Conservation (phyloP, 2,329 filamentous ascomycete genomes). For the Fusarium coicis region DNA sequence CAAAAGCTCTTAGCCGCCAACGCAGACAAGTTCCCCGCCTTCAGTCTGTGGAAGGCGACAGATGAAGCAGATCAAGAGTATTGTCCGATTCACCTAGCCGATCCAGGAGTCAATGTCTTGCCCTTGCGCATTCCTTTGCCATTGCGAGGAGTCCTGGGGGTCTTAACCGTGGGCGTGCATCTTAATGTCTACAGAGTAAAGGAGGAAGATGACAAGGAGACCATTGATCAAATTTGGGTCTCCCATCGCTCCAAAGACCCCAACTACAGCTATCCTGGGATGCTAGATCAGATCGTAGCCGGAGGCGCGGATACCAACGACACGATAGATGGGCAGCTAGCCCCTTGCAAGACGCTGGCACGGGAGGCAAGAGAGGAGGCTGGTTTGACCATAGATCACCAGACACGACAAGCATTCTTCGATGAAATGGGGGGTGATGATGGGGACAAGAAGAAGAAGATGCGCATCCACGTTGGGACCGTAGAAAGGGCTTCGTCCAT, state of each 20-base stretch:
- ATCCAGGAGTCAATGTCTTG: conserved; percentile 35
- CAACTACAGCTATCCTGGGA: conserved; percentile 48
- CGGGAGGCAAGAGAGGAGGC: conserved; percentile 52
- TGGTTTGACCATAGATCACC: conserved; percentile 28
- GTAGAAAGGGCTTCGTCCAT: conserved; percentile 42
- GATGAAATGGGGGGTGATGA: not conserved
- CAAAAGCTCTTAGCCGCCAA: conserved; percentile 37
- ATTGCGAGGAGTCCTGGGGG: conserved; percentile 49
- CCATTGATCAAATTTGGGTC: conserved; percentile 48
- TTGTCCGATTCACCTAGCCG: conserved; percentile 45
- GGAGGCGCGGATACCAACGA: conserved; percentile 50
- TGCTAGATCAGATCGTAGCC: conserved; percentile 52
- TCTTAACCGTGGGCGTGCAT: conserved; percentile 52
- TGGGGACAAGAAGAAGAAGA: not conserved
- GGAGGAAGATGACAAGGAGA: conserved; percentile 30
- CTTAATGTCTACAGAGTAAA: conserved; percentile 51
- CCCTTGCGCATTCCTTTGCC: conserved; percentile 45
- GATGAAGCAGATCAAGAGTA: conserved; percentile 35
- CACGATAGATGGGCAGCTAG: conserved; percentile 25
- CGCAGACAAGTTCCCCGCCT: conserved; percentile 40
- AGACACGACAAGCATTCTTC: conserved; percentile 29
- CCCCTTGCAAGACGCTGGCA: conserved; percentile 44
- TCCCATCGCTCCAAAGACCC: conserved; percentile 44
- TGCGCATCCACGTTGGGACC: conserved; percentile 31
- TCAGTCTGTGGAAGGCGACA: conserved; percentile 20